Conservation (phyloP, 2,329 filamentous ascomycete genomes). For the Esteya vermicola region DNA sequence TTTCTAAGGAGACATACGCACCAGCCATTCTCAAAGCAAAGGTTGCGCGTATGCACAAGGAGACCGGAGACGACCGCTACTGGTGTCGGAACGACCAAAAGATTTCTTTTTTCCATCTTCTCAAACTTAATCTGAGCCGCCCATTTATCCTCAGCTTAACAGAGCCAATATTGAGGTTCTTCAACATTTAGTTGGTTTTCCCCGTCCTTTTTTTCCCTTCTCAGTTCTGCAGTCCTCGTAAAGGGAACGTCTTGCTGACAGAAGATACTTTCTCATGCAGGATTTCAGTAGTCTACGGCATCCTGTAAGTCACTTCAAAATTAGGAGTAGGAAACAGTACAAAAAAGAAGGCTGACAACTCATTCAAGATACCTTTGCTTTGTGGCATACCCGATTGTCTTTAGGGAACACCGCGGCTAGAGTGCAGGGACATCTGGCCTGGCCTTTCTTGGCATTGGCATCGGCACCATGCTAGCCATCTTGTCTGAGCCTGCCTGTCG, state of each 20-base stretch:
- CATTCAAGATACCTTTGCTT: slow-evolving; percentile 65
- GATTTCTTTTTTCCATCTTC: slow-evolving; percentile 45
- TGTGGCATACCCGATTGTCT: slow-evolving; percentile 79
- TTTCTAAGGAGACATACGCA: slow-evolving; percentile 62
- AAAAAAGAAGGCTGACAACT: neutral
- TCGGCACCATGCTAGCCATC: slow-evolving; percentile 49
- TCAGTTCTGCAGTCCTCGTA: too few relatives aligned
- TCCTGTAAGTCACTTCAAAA: slow-evolving; percentile 30
- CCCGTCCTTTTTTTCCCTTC: too few relatives aligned
- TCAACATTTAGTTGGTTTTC: slow-evolving; percentile 44
- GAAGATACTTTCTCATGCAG: slow-evolving; percentile 23
- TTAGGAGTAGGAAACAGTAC: neutral
- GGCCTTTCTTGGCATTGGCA: slow-evolving; percentile 59
- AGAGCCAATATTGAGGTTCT: slow-evolving; percentile 67
- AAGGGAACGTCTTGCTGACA: neutral
- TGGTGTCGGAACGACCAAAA: slow-evolving; percentile 72
- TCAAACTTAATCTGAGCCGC: slow-evolving; percentile 62
- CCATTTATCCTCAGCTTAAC: slow-evolving; percentile 66
- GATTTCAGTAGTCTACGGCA: slow-evolving; percentile 73
- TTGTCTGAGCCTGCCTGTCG: slow-evolving; percentile 58
- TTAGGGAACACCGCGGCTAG: slow-evolving; percentile 63
- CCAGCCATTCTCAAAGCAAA: slow-evolving; percentile 56
- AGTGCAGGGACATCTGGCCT: slow-evolving; percentile 57
- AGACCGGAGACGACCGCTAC: slow-evolving; percentile 56
- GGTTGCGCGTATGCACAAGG: slow-evolving; percentile 47